Percentiles rank a stretch among this genome's conserved stretches.
Conservation (phyloP, 2,329 filamentous ascomycete species). For the Xylogone sp. region DNA sequence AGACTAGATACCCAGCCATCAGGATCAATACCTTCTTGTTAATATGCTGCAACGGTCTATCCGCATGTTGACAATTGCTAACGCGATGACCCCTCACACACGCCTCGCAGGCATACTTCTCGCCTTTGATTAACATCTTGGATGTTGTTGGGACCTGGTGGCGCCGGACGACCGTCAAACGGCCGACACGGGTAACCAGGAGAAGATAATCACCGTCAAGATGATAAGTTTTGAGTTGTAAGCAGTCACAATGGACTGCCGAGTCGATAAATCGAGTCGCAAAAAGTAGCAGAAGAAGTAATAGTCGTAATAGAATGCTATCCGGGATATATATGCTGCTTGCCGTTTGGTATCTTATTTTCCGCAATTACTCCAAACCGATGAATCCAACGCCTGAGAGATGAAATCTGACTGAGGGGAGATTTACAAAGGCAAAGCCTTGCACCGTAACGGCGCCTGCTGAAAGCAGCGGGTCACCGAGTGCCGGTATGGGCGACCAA, state of each 20-base stretch:
- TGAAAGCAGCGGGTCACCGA: conserved; percentile 28
- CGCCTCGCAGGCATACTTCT: conserved; percentile 90
- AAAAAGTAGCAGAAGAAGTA: conserved; percentile 11
- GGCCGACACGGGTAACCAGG: conserved; percentile 20
- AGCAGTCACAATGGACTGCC: conserved; percentile 25
- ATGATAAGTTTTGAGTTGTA: conserved; percentile 20
- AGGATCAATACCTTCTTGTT: conserved; percentile 66
- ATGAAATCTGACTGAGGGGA: conserved; percentile 19
- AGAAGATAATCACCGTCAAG: conserved; percentile 21
- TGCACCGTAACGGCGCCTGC: conserved; percentile 30
- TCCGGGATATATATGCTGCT: conserved; percentile 19
- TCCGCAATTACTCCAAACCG: conserved; percentile 21
- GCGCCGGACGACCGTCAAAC: conserved; percentile 21
- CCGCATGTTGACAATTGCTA: conserved; percentile 95
- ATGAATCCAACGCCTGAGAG: conserved; percentile 24
- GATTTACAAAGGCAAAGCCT: conserved; percentile 24
- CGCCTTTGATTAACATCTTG: conserved; percentile 82
- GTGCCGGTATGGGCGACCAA: conserved; percentile 26
- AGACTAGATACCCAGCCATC: too few species aligned
- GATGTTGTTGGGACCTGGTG: conserved; percentile 9
- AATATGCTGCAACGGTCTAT: conserved; percentile 88
- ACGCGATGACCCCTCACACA: conserved; percentile 98
- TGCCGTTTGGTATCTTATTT: neutral
- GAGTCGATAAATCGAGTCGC: conserved; percentile 30
- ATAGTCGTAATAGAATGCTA: conserved; percentile 12